phyloP scores from a whole-genome alignment of 495 filamentous ascomycete genomes.

The Penicillium bialowiezense region DNA sequence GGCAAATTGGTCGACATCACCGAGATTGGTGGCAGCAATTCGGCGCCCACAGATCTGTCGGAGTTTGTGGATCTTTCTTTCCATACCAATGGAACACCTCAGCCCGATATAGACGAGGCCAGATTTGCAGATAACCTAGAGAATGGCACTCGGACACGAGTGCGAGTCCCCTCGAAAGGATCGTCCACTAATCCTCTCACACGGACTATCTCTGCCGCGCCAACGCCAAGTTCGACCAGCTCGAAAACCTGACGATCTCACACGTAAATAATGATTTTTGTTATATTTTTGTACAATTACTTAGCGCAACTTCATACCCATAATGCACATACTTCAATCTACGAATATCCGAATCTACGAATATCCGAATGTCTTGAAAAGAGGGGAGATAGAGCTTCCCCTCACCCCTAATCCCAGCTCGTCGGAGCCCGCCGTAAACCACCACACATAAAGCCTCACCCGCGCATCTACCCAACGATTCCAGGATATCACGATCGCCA shows the following conservation, averaged over 20 bases:
- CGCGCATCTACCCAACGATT: not conserved
- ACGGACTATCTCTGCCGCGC: conserved; percentile 3
- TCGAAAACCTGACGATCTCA: conserved; percentile 5
- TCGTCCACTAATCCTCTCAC: conserved; percentile 11
- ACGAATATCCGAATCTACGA: not conserved
- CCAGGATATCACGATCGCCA: too few species aligned
- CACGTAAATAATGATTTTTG: conserved; percentile 8
- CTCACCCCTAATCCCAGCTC: conserved; percentile 8
- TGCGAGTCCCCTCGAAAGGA: conserved; percentile 12
- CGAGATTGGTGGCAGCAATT: conserved; percentile 17
- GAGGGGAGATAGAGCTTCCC: conserved; percentile 5
- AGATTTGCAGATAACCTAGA: conserved; percentile 7
- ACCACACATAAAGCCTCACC: not conserved
- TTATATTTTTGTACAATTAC: conserved; percentile 5
- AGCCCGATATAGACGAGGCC: conserved; percentile 17
- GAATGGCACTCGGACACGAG: not conserved
- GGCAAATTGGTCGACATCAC: conserved; percentile 40
- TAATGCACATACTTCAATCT: not conserved
- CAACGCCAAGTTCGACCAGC: conserved; percentile 2
- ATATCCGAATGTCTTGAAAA: not conserved
- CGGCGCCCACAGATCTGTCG: conserved; percentile 23
- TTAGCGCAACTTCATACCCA: not conserved
- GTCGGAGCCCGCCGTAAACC: conserved; percentile 19
- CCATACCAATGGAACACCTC: conserved; percentile 5
- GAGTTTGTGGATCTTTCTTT: conserved; percentile 30